These are phyloP conservation scores for Phaeophleospora eucalypticola DNA, from an alignment of 2,329 filamentous ascomycete genomes.

Conservation along the genomic window DNA sequence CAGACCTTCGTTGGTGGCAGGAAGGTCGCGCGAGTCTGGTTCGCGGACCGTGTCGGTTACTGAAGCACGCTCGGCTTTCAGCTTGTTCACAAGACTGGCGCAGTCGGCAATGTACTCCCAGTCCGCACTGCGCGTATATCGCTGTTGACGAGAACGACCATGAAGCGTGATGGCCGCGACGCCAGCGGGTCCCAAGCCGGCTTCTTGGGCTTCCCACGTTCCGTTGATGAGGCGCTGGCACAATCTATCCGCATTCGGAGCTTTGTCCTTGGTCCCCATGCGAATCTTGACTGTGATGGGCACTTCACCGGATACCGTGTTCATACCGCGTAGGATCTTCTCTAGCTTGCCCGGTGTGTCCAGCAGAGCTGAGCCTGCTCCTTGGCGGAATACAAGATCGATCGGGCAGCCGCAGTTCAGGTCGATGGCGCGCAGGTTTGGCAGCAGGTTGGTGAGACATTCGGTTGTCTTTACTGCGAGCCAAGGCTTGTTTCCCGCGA, in stretches of 20 bases:
- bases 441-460: slow-evolving; percentile 69
- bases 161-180: slow-evolving; percentile 95
- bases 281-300: slow-evolving; percentile 94
- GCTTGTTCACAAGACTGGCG: slow-evolving; percentile 73
- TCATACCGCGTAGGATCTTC: slow-evolving; percentile 95
- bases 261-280: slow-evolving; percentile 77
- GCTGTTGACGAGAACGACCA: slow-evolving; percentile 86
- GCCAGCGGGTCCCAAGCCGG: slow-evolving; percentile 68
- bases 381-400: slow-evolving; percentile 83
- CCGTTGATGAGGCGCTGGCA: slow-evolving; percentile 81
- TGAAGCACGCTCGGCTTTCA: slow-evolving; percentile 65
- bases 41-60: slow-evolving; percentile 73
- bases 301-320: slow-evolving; percentile 80
- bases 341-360: slow-evolving; percentile 84
- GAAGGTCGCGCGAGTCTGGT: slow-evolving; percentile 68
- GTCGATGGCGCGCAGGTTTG: slow-evolving; percentile 84
- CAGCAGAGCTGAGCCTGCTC: slow-evolving; percentile 87
- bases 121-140: slow-evolving; percentile 88
- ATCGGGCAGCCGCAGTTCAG: slow-evolving; percentile 97
- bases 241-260: slow-evolving; percentile 74
- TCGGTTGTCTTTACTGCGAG: slow-evolving; percentile 85
- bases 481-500: slow-evolving; percentile 89
- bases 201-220: slow-evolving; percentile 63
- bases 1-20: slow-evolving; percentile 52
- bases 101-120: slow-evolving; percentile 94